Evolutionary conservation across 73 alveolate species (phyloP).

Genomic region (Strombidium stylifer): DNA sequence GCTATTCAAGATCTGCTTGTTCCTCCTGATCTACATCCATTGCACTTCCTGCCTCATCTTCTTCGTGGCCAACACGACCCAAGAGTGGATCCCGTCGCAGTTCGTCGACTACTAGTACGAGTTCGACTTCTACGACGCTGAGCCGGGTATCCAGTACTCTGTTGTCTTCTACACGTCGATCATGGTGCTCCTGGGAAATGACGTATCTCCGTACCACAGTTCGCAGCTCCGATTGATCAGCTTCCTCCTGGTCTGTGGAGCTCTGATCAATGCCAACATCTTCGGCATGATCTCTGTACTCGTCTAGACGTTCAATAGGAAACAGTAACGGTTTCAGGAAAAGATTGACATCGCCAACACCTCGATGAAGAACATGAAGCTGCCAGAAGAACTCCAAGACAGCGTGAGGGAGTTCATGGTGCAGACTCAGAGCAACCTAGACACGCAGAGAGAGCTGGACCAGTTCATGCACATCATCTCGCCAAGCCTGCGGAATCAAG

Average conservation of each 20-base stretch:
- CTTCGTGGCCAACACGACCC: conserved; percentile 16
- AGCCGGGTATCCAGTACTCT: conserved; percentile 13
- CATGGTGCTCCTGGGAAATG: conserved; percentile 58
- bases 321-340: conserved; percentile 31
- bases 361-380: conserved; percentile 48
- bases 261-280: conserved; percentile 53
- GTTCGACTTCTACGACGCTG: conserved; percentile 4
- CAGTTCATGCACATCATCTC: conserved; percentile 37
- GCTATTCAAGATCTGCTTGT: conserved; percentile 38
- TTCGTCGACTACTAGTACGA: conserved; percentile 26
- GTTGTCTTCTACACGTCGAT: conserved; percentile 50
- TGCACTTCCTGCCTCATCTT: conserved; percentile 66
- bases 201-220: conserved; percentile 25
- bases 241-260: conserved; percentile 43
- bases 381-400: conserved; percentile 34
- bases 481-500: conserved; percentile 42
- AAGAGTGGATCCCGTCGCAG: conserved; percentile 57
- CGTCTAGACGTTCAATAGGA: conserved; percentile 47
- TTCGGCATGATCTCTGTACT: conserved; percentile 69
- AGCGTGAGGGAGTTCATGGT: conserved; percentile 22
- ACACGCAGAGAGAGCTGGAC: conserved; percentile 51
- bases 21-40: conserved; percentile 55
- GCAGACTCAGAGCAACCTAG: conserved; percentile 28
- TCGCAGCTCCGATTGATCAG: conserved; percentile 12
- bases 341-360: conserved; percentile 56